Conservation (phyloP, 140 eudicot species). For the Bidens hawaiensis region DNA sequence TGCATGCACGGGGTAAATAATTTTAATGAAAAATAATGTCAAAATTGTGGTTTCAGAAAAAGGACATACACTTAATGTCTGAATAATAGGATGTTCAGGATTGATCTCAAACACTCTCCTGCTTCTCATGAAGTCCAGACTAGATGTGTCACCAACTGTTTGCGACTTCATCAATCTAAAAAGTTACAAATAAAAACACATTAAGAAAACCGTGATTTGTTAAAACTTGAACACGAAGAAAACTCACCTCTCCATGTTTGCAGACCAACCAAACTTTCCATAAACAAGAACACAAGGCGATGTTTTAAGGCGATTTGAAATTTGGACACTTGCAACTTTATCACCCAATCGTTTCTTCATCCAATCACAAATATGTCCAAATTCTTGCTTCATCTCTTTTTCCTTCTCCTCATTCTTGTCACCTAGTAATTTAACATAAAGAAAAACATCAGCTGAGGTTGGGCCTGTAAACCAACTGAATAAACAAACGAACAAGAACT, state of each 20-base stretch:
- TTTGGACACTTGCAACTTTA: conserved; percentile 82
- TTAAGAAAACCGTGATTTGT: not conserved
- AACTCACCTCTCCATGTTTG: conserved; percentile 89
- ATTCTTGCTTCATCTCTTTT: conserved; percentile 77
- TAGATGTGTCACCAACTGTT: conserved; percentile 60
- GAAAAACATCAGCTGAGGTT: not conserved
- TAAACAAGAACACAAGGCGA: conserved; percentile 96
- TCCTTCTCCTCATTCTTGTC: conserved; percentile 77
- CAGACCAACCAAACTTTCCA: conserved; percentile 98
- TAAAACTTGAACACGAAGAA: not conserved
- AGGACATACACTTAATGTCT: conserved; percentile 57
- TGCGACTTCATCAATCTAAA: conserved; percentile 94
- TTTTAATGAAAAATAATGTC: not conserved
- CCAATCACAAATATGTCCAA: conserved; percentile 88
- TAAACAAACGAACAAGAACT: too few species aligned
- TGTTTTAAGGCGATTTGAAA: conserved; percentile 77
- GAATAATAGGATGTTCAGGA: conserved; percentile 82
- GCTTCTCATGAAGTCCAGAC: conserved; percentile 81
- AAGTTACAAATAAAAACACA: conserved; percentile 10
- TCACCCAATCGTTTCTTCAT: conserved; percentile 83
- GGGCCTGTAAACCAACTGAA: too few species aligned
- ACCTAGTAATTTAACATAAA: conserved; percentile 35
- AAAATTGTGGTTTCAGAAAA: conserved; percentile 19
- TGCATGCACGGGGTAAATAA: not conserved
- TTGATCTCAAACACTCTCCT: conserved; percentile 89